Conservation (phyloP, 306 rosid species). For the Fagus sylvatica region DNA sequence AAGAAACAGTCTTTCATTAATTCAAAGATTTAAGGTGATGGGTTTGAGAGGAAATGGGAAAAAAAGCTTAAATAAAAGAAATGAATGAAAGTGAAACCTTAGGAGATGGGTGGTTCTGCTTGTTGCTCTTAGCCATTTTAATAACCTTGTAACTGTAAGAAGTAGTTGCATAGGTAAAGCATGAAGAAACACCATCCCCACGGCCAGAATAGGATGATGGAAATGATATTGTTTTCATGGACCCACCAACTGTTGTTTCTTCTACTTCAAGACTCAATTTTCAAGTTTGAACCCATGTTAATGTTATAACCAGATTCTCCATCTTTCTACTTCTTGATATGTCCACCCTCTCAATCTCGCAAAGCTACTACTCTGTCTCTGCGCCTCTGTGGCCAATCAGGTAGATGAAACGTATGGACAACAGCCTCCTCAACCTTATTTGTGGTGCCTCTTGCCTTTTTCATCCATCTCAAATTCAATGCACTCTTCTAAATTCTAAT, state of each 20-base stretch:
- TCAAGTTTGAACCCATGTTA: neutral
- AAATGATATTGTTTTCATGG: slow-evolving; percentile 36
- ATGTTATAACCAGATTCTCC: neutral
- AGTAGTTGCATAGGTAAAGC: slow-evolving; percentile 4
- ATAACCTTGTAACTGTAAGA: slow-evolving; percentile 9
- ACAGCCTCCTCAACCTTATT: too few relatives aligned
- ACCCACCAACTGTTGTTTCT: neutral
- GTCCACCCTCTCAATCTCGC: neutral
- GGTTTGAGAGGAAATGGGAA: neutral
- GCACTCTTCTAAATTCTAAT: too few relatives aligned
- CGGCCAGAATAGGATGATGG: slow-evolving; percentile 1
- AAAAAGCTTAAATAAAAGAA: neutral
- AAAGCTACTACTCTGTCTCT: neutral
- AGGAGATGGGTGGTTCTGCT: slow-evolving; percentile 7
- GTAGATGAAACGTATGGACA: too few relatives aligned
- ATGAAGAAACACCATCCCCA: slow-evolving; percentile 5
- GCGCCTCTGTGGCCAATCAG: neutral
- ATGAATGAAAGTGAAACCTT: slow-evolving; percentile 12
- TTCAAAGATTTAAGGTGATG: neutral
- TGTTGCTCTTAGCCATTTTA: slow-evolving; percentile 38
- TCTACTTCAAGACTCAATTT: neutral
- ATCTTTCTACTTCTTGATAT: neutral
- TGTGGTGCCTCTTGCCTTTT: too few relatives aligned
- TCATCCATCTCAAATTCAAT: too few relatives aligned
- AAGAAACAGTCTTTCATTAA: neutral